Base-by-base conservation (phyloP, 202 grass and related monocot genomes). In the Zizania palustris region DNA sequence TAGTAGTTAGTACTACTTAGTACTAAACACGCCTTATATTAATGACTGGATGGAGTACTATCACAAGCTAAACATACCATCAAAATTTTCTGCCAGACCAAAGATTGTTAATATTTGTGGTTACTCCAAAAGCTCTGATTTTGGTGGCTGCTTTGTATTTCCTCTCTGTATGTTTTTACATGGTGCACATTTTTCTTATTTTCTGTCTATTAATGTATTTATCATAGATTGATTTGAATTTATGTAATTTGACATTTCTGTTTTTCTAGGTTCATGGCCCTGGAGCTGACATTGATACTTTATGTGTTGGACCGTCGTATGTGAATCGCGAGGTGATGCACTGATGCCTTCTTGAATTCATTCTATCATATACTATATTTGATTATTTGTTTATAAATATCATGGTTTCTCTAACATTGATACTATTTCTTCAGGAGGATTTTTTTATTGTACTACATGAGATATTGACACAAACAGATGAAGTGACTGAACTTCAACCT, bases 291-390 rank as follows among this genome's bases (percentile, higher is more conserved):
- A 76, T 99, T 67, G 90, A 99, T 81, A 93, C 96, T 53, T 82
- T 99, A 57, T 99, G 96, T 74, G 84, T 99, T 65, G 96, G 96
- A 55, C 96, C 96, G 51, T 99, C 96, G 72, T 99, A 99, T 84
- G 92, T 99, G 50, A 99, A 89, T 55, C 86, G 90, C 3, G 96
- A 99, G 96, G 96, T 99, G 54, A 18, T 28, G 28, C 2, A 28
- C 28, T 28, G 28, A 28, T 49, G 16, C 74, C 28, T 81, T 50
- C 2, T 48, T 76, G 16, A 74, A 39, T 84, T 58, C 3, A 35
- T 70, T 76, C n/a, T 33, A 12, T 49, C 77, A 5, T 53, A 16
- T 15, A 11, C 6, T 14, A n/a, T n/a, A n/a, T n/a, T n/a, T n/a
- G n/a, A n/a, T n/a, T n/a, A 7, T 36, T 4, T 9, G 9, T 60